These are phyloP conservation scores for Hirschfeldia incana DNA, from an alignment of 345 rosid genomes.

Conservation along the genomic window DNA sequence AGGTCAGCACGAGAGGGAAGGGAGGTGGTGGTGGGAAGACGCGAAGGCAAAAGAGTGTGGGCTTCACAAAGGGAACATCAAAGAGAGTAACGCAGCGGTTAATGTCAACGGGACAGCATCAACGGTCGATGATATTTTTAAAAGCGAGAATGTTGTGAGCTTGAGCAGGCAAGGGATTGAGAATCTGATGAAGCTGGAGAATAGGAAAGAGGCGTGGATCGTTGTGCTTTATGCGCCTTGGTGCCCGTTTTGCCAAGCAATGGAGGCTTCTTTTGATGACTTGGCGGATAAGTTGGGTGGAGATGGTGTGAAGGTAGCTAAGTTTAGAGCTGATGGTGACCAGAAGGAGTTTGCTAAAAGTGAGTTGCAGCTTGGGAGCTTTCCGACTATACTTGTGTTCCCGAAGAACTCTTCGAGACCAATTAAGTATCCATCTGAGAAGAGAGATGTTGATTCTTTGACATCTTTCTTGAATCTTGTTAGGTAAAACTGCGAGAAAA, in stretches of 20 bases:
- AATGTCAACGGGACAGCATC: conserved; percentile 33
- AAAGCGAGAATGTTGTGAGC: conserved; percentile 59
- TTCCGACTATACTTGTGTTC: conserved; percentile 85
- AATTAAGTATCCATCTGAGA: conserved; percentile 85
- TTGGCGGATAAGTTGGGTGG: conserved; percentile 74
- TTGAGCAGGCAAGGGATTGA: conserved; percentile 77
- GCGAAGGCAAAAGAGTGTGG: conserved; percentile 97
- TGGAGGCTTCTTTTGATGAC: conserved; percentile 78
- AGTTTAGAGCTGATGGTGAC: conserved; percentile 84
- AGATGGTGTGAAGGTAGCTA: conserved; percentile 69
- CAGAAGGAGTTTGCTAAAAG: conserved; percentile 75
- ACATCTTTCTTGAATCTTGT: conserved; percentile 80
- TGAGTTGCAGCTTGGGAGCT: conserved; percentile 80
- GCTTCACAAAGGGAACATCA: conserved; percentile 88
- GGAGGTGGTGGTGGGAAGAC: conserved; percentile 99
- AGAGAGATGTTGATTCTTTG: conserved; percentile 90
- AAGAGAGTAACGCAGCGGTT: conserved; percentile 48
- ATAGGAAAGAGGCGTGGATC: conserved; percentile 79
- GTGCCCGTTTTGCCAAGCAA: conserved; percentile 92
- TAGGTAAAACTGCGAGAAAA: conserved; percentile 42
- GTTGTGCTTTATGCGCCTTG: conserved; percentile 95
- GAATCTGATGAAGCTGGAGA: conserved; percentile 67
- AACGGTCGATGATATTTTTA: conserved; percentile 55
- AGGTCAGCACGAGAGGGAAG: conserved; percentile 97
- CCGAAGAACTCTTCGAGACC: conserved; percentile 73